A percentile compares a stretch with the other conserved stretches of the same genome.
phyloP scores from a whole-genome alignment of 2,329 filamentous ascomycete genomes.

The Phialocephala sp. region DNA sequence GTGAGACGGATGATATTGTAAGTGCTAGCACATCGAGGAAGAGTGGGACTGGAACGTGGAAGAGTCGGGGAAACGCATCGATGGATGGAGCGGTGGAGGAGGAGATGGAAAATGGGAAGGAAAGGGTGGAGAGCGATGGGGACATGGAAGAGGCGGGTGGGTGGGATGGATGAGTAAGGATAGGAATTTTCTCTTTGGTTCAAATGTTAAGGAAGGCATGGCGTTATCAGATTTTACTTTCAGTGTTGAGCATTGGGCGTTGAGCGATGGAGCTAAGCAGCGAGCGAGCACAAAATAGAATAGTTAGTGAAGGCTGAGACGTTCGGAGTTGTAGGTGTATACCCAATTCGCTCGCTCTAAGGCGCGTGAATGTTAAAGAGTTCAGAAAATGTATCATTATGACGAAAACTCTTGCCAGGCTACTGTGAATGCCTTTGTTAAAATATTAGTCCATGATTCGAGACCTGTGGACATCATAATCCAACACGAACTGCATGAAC shows the following conservation, averaged over 20 bases:
- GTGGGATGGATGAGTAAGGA: slow-evolving; percentile 12
- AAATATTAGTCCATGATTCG: background rate
- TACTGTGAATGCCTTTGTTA: background rate
- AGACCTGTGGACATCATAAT: no score
- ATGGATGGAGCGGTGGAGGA: slow-evolving; percentile 20
- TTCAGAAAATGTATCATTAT: background rate
- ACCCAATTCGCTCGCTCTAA: slow-evolving; percentile 1
- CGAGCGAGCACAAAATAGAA: background rate
- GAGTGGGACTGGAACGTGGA: slow-evolving; percentile 4
- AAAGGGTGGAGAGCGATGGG: slow-evolving; percentile 17
- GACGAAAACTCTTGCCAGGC: background rate
- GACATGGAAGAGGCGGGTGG: slow-evolving; percentile 13
- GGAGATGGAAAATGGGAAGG: slow-evolving; percentile 22
- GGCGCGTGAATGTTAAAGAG: background rate
- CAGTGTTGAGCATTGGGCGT: background rate
- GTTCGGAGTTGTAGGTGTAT: background rate
- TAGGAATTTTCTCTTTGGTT: background rate
- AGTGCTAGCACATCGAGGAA: slow-evolving; percentile 16
- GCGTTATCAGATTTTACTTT: background rate
- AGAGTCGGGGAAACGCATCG: slow-evolving; percentile 10
- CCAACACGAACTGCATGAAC: no score
- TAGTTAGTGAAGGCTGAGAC: background rate
- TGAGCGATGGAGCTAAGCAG: background rate
- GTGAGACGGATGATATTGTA: slow-evolving; percentile 35
- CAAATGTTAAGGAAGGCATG: background rate